Evolutionary conservation across 1,284 basidiomycete species (phyloP), one percentile per base, ranked within the genome.

Genomic region (Pisolithus thermaeus): DNA sequence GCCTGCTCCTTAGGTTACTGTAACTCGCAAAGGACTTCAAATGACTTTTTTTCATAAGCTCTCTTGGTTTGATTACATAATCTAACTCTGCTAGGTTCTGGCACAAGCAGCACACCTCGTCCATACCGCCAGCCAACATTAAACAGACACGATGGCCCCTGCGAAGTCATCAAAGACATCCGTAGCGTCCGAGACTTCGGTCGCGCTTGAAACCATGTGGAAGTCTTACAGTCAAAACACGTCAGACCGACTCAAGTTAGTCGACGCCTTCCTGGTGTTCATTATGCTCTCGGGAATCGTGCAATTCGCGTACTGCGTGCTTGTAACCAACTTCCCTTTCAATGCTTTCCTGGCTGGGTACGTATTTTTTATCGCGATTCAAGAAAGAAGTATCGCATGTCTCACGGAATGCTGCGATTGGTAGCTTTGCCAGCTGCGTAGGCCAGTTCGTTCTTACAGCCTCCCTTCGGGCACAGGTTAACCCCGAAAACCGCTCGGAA

Each of bases 381-480:
- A n/a, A n/a, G 41, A n/a, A 20, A 35, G 47, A 23, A 30, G 4
- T 36, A 25, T 1, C 22, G 4, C 11, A 20, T 49, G 8, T 37
- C 18, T 39, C 22, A 55, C 20, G 32, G 37, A 46, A 47, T 55
- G 36, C 56, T n/a, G 36, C 11, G 20, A 16, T 0, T 28, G 18
- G 16, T 60, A 98, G 96, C 32, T 99, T 99, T 68, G 77, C 87
- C 28, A 92, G 94, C 60, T 90, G 88, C 11, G 90, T 98, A 37
- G 96, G 96, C 27, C 97, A 99, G 68, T 99, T 99, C 68, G 94
- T 98, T 47, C 77, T 99, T 54, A 84, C 92, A 14, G 94, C 95
- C 18, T 93, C 92, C 22, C 73, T 99, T 52, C 83, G 96, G 41
- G 83, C 89, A 7, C 96, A 99, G 74, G 89, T 95, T 50, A 92